Base-by-base conservation (phyloP, 768 basidiomycete genomes). In the Tulasnella sp. region DNA sequence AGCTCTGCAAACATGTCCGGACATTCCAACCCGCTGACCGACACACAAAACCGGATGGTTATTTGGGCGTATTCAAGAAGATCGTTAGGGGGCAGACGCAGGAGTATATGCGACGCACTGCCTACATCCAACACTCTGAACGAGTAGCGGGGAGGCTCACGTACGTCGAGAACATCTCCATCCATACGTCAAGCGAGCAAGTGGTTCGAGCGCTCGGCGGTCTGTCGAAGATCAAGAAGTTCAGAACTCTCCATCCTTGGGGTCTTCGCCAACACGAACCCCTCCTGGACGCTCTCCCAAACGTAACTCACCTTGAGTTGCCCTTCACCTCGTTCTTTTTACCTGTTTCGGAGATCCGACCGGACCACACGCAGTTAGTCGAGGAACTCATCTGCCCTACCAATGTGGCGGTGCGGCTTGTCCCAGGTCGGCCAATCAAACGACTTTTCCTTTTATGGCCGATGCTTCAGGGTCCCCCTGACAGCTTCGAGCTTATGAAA, bases 251-350 rank as follows among this genome's bases (percentile, higher is more conserved):
- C 8, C 73, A 74, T 46, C 73, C 73, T 0, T 74, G 73, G 73
- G 73, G 73, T 14, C 73, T 74, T 28, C 40, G 40, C 41, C 73
- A 74, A 46, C 73, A 74, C 73, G 73, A 74, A 18, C 20, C 40
- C 31, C 73, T 74, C 40, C 20, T 74, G 73, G 73, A 74, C 12
- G 73, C 73, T 18, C 37, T 74, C 12, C 73, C 73, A 40, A 74
- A 41, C 40, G 73, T 74, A 41, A 74, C 73, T n/a, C 73, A 74
- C 44, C 73, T 74, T 3, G 73, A 74, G 44, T 28, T 74, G 20
- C 73, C 73, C 8, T 74, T 74, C 34, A 74, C 73, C 28, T 74
- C 73, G 40, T 46, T 74, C 73, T 74, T 74, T 34, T 22, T 74
- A 40, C 73, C 73, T 3, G 44, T 74, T 24, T 74, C 73, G 24